Conservation (phyloP, 768 basidiomycete genomes). For the Kwoniella bestiolae region DNA sequence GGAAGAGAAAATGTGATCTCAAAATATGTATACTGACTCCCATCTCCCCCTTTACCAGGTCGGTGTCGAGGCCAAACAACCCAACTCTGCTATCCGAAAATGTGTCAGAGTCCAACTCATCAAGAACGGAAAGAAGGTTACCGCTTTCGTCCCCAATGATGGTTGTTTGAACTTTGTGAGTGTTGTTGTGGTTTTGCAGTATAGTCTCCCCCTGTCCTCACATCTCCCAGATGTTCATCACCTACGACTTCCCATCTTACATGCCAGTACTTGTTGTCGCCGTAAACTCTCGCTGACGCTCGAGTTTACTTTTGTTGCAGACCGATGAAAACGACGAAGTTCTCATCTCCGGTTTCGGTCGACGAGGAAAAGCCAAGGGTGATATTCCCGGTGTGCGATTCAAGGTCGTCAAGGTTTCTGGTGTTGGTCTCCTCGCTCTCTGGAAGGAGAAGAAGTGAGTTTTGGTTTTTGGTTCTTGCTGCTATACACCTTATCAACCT, state of each 20-base stretch:
- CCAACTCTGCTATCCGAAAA: constrained; percentile 99
- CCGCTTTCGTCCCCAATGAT: constrained; percentile 88
- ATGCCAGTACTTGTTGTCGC: constrained; percentile 58
- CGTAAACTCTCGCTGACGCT: neutral
- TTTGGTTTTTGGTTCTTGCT: neutral
- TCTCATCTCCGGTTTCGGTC: constrained; percentile 99
- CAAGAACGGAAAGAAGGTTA: constrained; percentile 99
- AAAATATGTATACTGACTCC: neutral
- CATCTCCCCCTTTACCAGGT: constrained; percentile 60
- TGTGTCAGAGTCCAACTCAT: constrained; percentile 99
- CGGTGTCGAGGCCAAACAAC: constrained; percentile 99
- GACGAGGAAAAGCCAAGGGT: constrained; percentile 97
- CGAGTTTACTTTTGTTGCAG: constrained; percentile 13
- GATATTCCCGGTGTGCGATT: constrained; percentile 99
- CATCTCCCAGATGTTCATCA: neutral
- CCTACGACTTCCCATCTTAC: no score
- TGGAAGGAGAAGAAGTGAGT: constrained; percentile 97
- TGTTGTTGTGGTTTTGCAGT: neutral
- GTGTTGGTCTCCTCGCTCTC: constrained; percentile 94
- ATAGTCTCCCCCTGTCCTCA: neutral
- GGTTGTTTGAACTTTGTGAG: constrained; percentile 57
- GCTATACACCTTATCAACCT: no score
- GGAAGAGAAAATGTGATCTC: neutral
- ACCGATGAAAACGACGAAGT: constrained; percentile 99
- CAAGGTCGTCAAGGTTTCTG: constrained; percentile 99